Evolutionary conservation across 768 basidiomycete genomes (phyloP).

Genomic region (Pleurotus sapidus): DNA sequence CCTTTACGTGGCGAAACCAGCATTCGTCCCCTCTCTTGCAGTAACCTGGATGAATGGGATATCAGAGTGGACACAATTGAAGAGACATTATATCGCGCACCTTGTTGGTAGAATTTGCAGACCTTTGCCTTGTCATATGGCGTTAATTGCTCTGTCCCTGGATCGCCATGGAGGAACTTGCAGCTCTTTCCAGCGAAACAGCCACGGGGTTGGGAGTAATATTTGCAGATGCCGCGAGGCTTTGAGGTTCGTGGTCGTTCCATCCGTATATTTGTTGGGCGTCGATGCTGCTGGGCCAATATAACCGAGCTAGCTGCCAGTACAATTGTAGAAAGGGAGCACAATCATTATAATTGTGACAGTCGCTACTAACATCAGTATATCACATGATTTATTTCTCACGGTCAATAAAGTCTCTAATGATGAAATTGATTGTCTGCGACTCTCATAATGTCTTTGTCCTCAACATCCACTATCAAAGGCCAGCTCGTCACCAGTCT

Average conservation of each 20-base stretch:
- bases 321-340: neutral
- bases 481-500: conserved; percentile 59
- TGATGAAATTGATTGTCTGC: neutral
- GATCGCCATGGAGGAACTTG: conserved; percentile 72
- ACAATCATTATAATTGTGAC: neutral
- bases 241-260: conserved; percentile 65
- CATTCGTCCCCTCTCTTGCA: conserved; percentile 69
- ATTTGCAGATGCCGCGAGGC: conserved; percentile 68
- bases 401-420: no score
- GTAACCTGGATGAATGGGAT: conserved; percentile 44
- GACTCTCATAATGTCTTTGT: conserved; percentile 58
- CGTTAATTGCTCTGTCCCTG: conserved; percentile 43
- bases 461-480: conserved; percentile 73
- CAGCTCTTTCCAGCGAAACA: conserved; percentile 68
- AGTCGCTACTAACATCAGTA: neutral
- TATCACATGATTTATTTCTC: no score
- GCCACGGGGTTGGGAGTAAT: conserved; percentile 60
- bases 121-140: conserved; percentile 71
- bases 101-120: conserved; percentile 62
- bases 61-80: neutral
- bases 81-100: conserved; percentile 26
- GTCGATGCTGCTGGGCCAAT: neutral
- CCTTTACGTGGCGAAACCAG: conserved; percentile 67
- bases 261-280: neutral
- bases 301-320: neutral